Evolutionary conservation across 2,329 filamentous ascomycete genomes (phyloP).

Genomic region (Cercospora sp.): DNA sequence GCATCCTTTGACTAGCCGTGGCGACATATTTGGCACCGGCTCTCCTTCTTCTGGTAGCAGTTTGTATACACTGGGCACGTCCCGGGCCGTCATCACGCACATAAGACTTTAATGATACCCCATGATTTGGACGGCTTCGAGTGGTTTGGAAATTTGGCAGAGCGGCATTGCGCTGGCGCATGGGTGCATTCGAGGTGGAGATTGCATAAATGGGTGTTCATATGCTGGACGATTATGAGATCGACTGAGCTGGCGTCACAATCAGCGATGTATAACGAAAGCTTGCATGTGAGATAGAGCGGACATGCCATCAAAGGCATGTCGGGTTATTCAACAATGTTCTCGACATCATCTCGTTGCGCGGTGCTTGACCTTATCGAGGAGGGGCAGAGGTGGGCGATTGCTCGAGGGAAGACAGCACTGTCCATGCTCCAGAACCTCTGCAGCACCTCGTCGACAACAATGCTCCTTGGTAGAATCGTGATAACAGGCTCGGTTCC

Average conservation of each 20-base stretch:
- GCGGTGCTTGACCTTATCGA: neutral
- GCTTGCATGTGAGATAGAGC: conserved; percentile 5
- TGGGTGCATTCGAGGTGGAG: conserved; percentile 9
- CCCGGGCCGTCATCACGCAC: conserved; percentile 7
- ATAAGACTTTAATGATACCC: conserved; percentile 13
- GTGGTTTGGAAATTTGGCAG: neutral
- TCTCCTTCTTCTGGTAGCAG: conserved; percentile 32
- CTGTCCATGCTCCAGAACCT: neutral
- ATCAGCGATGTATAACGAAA: neutral
- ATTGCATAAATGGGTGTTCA: conserved; percentile 16
- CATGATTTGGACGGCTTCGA: conserved; percentile 2
- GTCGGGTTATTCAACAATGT: neutral
- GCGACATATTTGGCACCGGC: conserved; percentile 35
- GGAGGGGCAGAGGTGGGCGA: neutral
- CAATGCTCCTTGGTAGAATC: neutral
- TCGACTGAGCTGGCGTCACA: neutral
- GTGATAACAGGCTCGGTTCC: neutral
- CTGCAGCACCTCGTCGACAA: neutral
- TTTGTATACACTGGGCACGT: conserved; percentile 30
- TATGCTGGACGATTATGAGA: conserved; percentile 7
- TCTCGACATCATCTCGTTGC: neutral
- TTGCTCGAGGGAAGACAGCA: neutral
- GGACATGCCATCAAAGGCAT: neutral
- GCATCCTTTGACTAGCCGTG: conserved; percentile 44
- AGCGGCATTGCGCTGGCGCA: conserved; percentile 23